These are phyloP conservation scores for Arthrobotrys conoides DNA, from an alignment of 2,329 filamentous ascomycete genomes.

Conservation along the genomic window DNA sequence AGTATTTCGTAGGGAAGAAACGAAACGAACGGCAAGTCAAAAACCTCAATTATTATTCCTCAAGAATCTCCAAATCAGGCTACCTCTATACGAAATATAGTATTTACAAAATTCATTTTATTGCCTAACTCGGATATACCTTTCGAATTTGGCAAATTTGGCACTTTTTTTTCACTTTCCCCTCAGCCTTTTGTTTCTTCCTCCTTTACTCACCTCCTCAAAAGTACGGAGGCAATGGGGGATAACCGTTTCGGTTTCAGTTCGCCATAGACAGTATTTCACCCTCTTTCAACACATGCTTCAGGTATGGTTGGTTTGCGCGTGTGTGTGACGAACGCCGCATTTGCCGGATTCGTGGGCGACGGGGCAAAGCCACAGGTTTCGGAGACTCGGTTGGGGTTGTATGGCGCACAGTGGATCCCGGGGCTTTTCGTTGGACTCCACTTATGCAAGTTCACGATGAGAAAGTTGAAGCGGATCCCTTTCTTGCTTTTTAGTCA, in stretches of 20 bases:
- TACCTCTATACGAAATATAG: conserved; percentile 9
- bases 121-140: conserved; percentile 30
- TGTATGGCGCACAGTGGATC: conserved; percentile 13
- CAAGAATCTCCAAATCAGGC: background rate
- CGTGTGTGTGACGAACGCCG: conserved; percentile 27
- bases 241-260: conserved; percentile 51
- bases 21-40: conserved; percentile 30
- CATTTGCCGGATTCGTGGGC: conserved; percentile 14
- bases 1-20: conserved; percentile 8
- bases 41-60: conserved; percentile 4
- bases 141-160: conserved; percentile 3
- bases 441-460: background rate
- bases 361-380: conserved; percentile 30
- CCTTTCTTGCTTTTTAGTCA: background rate
- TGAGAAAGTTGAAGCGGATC: conserved; percentile 20
- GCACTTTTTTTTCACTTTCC: too few species aligned
- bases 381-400: conserved; percentile 28
- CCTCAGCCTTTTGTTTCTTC: background rate
- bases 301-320: conserved; percentile 31
- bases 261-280: conserved; percentile 27
- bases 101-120: conserved; percentile 1
- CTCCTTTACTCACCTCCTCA: conserved; percentile 3
- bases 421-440: conserved; percentile 6
- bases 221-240: conserved; percentile 2
- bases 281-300: conserved; percentile 40